Conservation (phyloP, 2,329 filamentous ascomycete species). For the Diaporthe citrichinensis region DNA sequence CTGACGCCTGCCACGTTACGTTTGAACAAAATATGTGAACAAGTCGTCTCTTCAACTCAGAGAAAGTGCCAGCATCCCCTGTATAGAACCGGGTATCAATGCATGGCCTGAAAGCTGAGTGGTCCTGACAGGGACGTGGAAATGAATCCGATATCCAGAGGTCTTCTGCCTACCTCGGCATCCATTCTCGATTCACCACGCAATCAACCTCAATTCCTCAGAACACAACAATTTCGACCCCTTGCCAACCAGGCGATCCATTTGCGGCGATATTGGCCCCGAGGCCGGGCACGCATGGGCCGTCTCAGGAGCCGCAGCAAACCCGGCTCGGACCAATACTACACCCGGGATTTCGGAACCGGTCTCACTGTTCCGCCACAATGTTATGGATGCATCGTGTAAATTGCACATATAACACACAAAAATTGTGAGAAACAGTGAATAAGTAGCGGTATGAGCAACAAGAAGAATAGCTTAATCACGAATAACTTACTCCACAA, state of each 20-base stretch:
- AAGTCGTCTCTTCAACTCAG: background rate
- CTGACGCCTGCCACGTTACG: background rate
- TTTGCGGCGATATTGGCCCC: background rate
- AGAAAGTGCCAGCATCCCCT: no score
- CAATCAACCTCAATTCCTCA: background rate
- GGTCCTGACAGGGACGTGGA: background rate
- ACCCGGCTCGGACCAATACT: background rate
- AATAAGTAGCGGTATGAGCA: background rate
- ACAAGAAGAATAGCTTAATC: background rate
- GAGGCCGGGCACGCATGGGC: background rate
- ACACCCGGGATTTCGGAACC: slow-evolving; percentile 16
- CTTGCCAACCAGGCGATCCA: background rate
- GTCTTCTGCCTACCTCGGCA: background rate
- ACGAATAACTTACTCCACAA: background rate
- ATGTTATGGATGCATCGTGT: background rate
- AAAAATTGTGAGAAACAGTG: background rate
- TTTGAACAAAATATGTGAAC: background rate
- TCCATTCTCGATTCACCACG: background rate
- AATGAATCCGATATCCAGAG: background rate
- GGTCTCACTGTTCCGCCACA: background rate
- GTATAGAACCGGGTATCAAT: background rate
- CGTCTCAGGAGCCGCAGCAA: background rate
- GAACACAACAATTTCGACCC: no score
- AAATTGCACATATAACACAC: background rate
- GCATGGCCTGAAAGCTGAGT: background rate